Base-by-base conservation (phyloP, 176 grass and related monocot genomes). In the Poa pratensis region DNA sequence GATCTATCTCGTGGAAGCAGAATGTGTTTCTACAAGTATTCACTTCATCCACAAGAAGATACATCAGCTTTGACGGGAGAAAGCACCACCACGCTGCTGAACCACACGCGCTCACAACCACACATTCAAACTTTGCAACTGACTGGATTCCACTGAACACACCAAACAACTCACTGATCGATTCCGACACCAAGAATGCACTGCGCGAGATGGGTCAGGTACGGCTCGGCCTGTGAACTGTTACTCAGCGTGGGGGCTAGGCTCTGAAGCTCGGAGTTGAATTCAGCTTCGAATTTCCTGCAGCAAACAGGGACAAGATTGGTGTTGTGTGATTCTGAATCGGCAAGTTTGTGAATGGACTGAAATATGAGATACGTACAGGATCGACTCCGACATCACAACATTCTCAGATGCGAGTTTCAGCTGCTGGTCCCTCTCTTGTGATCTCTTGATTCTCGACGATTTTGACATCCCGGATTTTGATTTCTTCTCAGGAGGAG, bases 251-350 rank as follows among this genome's bases (percentile, higher is more conserved):
- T 92, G 64, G 90, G 89, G 37, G 73, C 59, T 16, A 99, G 88
- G 76, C 93, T 94, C 42, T 99, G 96, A 57, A 94, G 90, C 88
- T 98, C 96, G 15, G 57, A 89, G 86, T 98, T 94, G 73, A 98
- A 98, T 60, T 93, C 93, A 50, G 90, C 86, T 48, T 94, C 96
- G 18, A 91, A 98, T 92, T 94, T 98, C 88, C 96, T 99, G 90
- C 72, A 55, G 52, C 20, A 85, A 66, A 78, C 39, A 62, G 62
- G 67, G 67, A 23, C 62, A 81, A 85, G 24, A 37, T 51, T 35
- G 48, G 55, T 62, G 22, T 76, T 49, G 69, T 83, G 37, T 22
- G 14, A 86, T 48, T 32, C 30, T 7, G 39, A 69, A 35, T 11
- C 64, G 27, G 17, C 74, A 81, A 19, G 62, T 49, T 1, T 8